These are phyloP conservation scores for Withania somnifera DNA, from an alignment of 305 asterid genomes.

Conservation along the genomic window DNA sequence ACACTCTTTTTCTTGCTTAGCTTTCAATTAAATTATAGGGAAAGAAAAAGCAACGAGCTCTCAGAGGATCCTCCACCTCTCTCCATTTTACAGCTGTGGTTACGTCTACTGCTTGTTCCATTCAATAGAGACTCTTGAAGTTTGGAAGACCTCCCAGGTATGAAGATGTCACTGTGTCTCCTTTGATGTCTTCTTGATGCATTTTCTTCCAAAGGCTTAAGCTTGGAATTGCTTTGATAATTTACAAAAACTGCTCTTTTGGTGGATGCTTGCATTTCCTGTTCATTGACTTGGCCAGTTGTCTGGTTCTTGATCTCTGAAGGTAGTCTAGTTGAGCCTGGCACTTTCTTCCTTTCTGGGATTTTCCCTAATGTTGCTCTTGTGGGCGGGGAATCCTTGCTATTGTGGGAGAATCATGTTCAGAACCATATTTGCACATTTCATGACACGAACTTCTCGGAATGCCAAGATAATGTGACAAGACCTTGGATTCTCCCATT, in stretches of 20 bases:
- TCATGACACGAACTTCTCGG: conserved; percentile 49
- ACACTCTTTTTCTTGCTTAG: neutral
- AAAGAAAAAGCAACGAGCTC: too few species aligned
- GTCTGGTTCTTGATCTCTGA: neutral
- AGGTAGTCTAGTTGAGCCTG: neutral
- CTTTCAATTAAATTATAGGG: neutral
- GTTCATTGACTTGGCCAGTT: neutral
- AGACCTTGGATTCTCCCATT: conserved; percentile 8
- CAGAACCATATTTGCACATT: conserved; percentile 29
- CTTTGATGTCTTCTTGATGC: conserved; percentile 6
- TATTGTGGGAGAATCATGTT: neutral
- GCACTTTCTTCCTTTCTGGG: conserved; percentile 1
- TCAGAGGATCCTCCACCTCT: neutral
- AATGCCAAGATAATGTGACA: conserved; percentile 13
- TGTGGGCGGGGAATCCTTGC: conserved; percentile 1
- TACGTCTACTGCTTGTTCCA: neutral
- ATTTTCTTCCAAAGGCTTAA: conserved; percentile 8
- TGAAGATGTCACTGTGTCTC: conserved; percentile 2
- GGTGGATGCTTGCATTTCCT: conserved; percentile 5
- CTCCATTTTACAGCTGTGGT: neutral
- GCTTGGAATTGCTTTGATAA: neutral
- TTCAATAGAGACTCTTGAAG: neutral
- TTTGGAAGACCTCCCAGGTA: neutral
- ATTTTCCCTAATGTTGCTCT: neutral
- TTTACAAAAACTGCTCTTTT: too few species aligned